Percentiles rank a stretch among this genome's conserved stretches.
phyloP scores from a whole-genome alignment of 345 rosid species.

The Gossypium ekmanianum region DNA sequence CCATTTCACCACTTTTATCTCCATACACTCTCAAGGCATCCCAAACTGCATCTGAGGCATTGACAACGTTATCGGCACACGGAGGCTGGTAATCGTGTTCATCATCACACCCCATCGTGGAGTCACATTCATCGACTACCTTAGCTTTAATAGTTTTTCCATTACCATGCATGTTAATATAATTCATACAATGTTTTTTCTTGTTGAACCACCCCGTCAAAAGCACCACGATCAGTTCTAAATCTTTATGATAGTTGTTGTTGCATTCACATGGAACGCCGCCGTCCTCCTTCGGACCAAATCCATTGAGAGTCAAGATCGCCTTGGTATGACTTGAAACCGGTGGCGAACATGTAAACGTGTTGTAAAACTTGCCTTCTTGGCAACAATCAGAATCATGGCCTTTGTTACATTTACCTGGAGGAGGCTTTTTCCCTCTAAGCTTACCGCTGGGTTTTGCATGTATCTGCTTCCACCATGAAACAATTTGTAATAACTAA shows the following conservation, averaged over 20 bases:
- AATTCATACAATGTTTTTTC: not conserved
- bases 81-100: conserved; percentile 6
- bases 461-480: not conserved
- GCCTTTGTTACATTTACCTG: not conserved
- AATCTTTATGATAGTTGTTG: not conserved
- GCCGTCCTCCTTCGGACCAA: not conserved
- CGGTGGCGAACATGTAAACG: not conserved
- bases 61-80: not conserved
- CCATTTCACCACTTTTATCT: not conserved
- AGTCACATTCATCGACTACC: conserved; percentile 6
- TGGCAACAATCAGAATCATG: conserved; percentile 5
- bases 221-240: not conserved
- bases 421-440: not conserved
- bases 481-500: conserved; percentile 3
- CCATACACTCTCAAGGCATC: not conserved
- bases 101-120: not conserved
- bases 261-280: not conserved
- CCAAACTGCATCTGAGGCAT: conserved; percentile 9
- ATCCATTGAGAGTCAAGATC: not conserved
- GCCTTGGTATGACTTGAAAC: conserved; percentile 11
- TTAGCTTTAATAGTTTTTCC: not conserved
- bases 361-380: not conserved
- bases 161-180: not conserved
- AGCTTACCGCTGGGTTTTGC: conserved; percentile 4
- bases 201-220: not conserved